phyloP scores from a whole-genome alignment of 192 early-diverging fungal genomes.

The Spizellomyces sp. region DNA sequence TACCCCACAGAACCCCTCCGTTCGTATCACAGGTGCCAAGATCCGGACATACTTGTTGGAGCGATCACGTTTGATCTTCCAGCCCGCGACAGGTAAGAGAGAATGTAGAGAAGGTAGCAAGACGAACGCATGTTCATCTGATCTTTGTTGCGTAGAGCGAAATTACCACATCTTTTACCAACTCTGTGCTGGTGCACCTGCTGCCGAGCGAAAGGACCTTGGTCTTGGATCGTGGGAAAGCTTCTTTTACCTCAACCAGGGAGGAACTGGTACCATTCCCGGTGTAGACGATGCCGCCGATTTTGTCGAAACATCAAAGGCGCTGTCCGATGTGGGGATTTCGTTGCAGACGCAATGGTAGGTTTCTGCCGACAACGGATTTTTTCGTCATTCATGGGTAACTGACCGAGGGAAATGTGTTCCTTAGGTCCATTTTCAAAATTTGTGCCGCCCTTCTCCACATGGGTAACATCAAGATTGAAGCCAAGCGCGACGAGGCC shows the following conservation, averaged over 20 bases:
- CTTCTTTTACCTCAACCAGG: slow-evolving; percentile 90
- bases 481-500: slow-evolving; percentile 67
- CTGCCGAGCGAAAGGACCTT: slow-evolving; percentile 79
- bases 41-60: slow-evolving; percentile 97
- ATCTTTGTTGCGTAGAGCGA: slow-evolving; percentile 57
- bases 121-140: not conserved
- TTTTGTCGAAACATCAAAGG: slow-evolving; percentile 84
- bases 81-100: slow-evolving; percentile 65
- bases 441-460: slow-evolving; percentile 92
- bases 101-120: no score
- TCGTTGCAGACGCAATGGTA: slow-evolving; percentile 80
- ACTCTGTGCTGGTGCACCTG: slow-evolving; percentile 87
- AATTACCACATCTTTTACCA: slow-evolving; percentile 99
- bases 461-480: slow-evolving; percentile 92
- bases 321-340: slow-evolving; percentile 85
- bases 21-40: slow-evolving; percentile 88
- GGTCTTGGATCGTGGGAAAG: slow-evolving; percentile 73
- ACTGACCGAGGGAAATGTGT: not conserved
- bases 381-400: not conserved
- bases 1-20: slow-evolving; percentile 34
- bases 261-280: slow-evolving; percentile 71
- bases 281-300: slow-evolving; percentile 93
- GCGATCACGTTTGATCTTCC: slow-evolving; percentile 92
- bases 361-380: not conserved
- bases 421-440: slow-evolving; percentile 66